Percentiles rank a stretch among this genome's conserved stretches.
phyloP scores from a whole-genome alignment of 148 eudicot species.

The Cornus kousa region DNA sequence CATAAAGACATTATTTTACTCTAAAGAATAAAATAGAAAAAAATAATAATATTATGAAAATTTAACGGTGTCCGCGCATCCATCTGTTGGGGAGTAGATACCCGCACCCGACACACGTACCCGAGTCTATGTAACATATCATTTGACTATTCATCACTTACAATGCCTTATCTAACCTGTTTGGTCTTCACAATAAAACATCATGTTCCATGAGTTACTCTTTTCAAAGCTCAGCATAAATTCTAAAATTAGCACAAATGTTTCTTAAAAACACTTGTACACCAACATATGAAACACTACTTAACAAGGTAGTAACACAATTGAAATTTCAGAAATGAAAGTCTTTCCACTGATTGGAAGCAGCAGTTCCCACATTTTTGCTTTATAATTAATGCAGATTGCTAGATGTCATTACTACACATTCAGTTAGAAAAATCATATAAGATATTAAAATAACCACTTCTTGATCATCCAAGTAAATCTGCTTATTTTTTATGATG shows the following conservation, averaged over 20 bases:
- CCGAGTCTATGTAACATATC: no score
- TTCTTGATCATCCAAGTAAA: not conserved
- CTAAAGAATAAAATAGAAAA: no score
- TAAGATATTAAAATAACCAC: not conserved
- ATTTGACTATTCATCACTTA: not conserved
- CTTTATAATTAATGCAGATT: not conserved
- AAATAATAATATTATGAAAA: no score
- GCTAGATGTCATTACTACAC: not conserved
- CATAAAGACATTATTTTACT: no score
- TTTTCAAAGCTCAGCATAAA: not conserved
- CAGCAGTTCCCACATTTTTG: not conserved
- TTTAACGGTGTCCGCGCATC: no score
- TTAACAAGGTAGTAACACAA: not conserved
- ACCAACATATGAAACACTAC: not conserved
- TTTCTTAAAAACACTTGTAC: no score
- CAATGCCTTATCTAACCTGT: not conserved
- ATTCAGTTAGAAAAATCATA: not conserved
- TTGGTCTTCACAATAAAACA: not conserved
- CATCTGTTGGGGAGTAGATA: no score
- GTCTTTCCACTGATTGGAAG: not conserved
- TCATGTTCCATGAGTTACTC: not conserved
- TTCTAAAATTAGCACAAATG: no score
- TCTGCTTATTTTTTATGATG: conserved; percentile 9
- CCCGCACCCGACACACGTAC: no score
- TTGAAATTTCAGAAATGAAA: not conserved